phyloP scores from a whole-genome alignment of 331 rosid genomes.

The Telfairia occidentalis region DNA sequence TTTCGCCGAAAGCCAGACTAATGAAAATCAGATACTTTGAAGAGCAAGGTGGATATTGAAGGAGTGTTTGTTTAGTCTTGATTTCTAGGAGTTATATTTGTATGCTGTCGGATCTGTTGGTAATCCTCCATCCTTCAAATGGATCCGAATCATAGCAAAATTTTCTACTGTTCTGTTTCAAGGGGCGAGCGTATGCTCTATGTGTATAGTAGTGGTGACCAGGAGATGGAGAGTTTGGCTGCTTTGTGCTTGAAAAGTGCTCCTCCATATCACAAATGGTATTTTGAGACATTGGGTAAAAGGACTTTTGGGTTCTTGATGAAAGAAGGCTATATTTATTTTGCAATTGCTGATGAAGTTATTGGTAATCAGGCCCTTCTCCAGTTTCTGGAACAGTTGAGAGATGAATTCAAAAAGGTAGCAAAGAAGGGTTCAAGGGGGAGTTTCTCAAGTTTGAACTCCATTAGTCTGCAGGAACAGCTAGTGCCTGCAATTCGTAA shows the following conservation, averaged over 20 bases:
- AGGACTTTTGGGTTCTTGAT: conserved; percentile 60
- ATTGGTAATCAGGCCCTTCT: conserved; percentile 44
- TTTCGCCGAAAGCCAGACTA: background rate
- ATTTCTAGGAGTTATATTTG: background rate
- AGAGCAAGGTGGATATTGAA: background rate
- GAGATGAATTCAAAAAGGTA: conserved; percentile 57
- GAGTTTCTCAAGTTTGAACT: conserved; percentile 41
- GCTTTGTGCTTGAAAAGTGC: conserved; percentile 54
- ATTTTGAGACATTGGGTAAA: conserved; percentile 55
- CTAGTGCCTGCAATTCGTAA: conserved; percentile 50
- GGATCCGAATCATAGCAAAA: conserved; percentile 46
- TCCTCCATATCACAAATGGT: conserved; percentile 67
- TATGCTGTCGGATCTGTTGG: conserved; percentile 6
- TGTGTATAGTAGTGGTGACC: conserved; percentile 41
- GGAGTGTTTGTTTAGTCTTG: background rate
- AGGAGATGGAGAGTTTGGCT: conserved; percentile 43
- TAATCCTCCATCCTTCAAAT: conserved; percentile 16
- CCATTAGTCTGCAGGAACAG: conserved; percentile 45
- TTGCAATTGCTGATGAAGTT: conserved; percentile 51
- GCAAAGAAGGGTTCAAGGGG: conserved; percentile 58
- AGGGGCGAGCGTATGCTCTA: conserved; percentile 42
- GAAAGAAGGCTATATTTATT: conserved; percentile 63
- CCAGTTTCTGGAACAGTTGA: conserved; percentile 61
- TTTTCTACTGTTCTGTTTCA: conserved; percentile 65
- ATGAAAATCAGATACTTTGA: background rate